Evolutionary conservation across 352 stramenopile species (phyloP).

Genomic region (Pythium aquatile): DNA sequence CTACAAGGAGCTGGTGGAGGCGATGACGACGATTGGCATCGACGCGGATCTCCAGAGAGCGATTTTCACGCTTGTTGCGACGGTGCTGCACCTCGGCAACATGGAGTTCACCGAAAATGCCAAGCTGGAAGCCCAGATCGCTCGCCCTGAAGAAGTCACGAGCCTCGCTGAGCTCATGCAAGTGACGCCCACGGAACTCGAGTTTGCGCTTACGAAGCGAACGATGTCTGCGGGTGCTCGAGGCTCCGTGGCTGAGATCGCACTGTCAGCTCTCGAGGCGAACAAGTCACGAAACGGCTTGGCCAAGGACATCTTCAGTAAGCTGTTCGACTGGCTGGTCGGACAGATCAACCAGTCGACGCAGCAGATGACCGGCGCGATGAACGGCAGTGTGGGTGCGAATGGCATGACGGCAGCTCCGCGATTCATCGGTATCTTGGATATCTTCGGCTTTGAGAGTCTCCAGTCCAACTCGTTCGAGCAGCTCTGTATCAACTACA

Average conservation of each 20-base stretch:
- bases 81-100: constrained; percentile 97
- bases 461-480: constrained; percentile 94
- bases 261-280: constrained; percentile 76
- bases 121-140: constrained; percentile 77
- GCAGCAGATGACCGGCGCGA: constrained; percentile 51
- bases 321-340: constrained; percentile 97
- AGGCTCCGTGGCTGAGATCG: constrained; percentile 84
- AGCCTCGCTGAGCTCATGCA: constrained; percentile 84
- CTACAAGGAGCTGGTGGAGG: constrained; percentile 91
- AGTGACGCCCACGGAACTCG: constrained; percentile 76
- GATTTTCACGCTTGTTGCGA: constrained; percentile 96
- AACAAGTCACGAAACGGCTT: constrained; percentile 92
- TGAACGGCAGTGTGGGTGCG: constrained; percentile 18
- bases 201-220: constrained; percentile 88
- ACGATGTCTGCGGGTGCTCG: constrained; percentile 86
- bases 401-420: constrained; percentile 29
- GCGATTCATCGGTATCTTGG: constrained; percentile 94
- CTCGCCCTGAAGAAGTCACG: constrained; percentile 59
- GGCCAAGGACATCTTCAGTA: constrained; percentile 95
- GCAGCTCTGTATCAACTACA: constrained; percentile 97
- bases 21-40: constrained; percentile 92
- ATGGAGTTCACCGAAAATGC: constrained; percentile 90
- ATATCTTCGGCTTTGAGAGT: constrained; percentile 98
- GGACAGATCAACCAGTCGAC: constrained; percentile 91
- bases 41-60: constrained; percentile 86